Percentiles rank a stretch among this genome's conserved stretches.
Conservation (phyloP, 768 basidiomycete species). For the Tremella yokohamensis region DNA sequence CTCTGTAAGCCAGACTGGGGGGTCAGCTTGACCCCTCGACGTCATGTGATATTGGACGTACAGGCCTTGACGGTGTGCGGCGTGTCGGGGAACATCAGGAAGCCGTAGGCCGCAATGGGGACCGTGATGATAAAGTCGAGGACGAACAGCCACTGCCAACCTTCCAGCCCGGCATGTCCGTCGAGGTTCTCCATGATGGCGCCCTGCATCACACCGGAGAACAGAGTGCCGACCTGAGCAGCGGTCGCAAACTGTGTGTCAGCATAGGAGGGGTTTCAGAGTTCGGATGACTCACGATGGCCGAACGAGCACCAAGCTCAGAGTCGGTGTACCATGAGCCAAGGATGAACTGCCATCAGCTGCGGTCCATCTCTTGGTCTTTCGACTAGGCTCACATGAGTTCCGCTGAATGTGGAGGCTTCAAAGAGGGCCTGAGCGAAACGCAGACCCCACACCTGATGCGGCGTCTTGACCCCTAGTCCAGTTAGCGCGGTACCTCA, state of each 20-base stretch:
- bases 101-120: conserved; percentile 69
- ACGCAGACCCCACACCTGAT: conserved; percentile 60
- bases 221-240: conserved; percentile 35
- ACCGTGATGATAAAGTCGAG: conserved; percentile 43
- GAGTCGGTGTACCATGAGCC: conserved; percentile 69
- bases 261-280: too few species aligned
- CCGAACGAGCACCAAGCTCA: conserved; percentile 69
- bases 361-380: too few species aligned
- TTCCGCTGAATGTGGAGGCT: conserved; percentile 72
- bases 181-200: conserved; percentile 30
- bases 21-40: neutral
- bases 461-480: conserved; percentile 17
- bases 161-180: conserved; percentile 21
- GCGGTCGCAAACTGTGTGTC: conserved; percentile 52
- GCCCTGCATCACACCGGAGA: conserved; percentile 42
- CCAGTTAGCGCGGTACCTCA: too few species aligned
- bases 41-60: too few species aligned
- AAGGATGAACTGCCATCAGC: conserved; percentile 59
- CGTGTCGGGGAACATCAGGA: conserved; percentile 63
- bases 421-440: conserved; percentile 72
- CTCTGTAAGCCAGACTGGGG: conserved; percentile 60
- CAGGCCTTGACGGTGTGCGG: too few species aligned
- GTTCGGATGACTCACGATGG: conserved; percentile 51
- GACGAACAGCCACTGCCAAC: conserved; percentile 33
- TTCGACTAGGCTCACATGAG: conserved; percentile 56